These are phyloP conservation scores for Fomitopsis pinicola DNA, from an alignment of 1,284 basidiomycete species.

Conservation along the genomic window DNA sequence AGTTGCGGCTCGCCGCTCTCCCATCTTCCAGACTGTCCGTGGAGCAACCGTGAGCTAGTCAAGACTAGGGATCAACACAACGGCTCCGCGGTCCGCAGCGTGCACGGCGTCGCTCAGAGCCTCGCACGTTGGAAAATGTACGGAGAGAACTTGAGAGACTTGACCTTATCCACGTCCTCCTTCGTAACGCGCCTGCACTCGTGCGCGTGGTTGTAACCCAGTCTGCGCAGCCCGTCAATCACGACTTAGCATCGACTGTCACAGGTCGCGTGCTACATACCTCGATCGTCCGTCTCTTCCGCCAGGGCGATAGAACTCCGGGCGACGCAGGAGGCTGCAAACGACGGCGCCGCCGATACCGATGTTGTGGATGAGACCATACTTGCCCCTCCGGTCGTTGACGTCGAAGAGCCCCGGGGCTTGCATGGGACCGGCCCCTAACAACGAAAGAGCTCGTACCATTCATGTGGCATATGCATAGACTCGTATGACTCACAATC, in stretches of 20 bases:
- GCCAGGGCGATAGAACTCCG: constrained; percentile 64
- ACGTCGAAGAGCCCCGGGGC: constrained; percentile 63
- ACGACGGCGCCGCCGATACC: constrained; percentile 79
- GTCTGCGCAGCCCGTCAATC: constrained; percentile 31
- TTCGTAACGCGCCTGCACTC: constrained; percentile 59
- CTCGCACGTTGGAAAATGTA: constrained; percentile 23
- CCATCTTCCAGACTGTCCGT: no score
- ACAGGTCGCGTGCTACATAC: constrained; percentile 31
- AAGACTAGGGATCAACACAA: no score
- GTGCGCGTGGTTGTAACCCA: constrained; percentile 79
- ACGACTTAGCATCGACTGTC: not conserved
- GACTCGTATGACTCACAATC: constrained; percentile 59
- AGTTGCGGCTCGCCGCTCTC: not conserved
- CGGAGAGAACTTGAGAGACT: constrained; percentile 47
- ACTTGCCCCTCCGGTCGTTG: constrained; percentile 66
- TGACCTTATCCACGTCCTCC: constrained; percentile 70
- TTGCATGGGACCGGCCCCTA: constrained; percentile 82
- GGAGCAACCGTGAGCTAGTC: no score
- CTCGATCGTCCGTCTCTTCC: constrained; percentile 63
- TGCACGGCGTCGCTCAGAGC: constrained; percentile 12
- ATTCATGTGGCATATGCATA: constrained; percentile 3
- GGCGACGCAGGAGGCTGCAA: constrained; percentile 69
- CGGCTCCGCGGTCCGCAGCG: no score
- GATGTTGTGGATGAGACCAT: constrained; percentile 80
- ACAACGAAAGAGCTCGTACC: not conserved